Evolutionary conservation across 2,329 filamentous ascomycete species (phyloP).

Genomic region (Penicillium nordicum): DNA sequence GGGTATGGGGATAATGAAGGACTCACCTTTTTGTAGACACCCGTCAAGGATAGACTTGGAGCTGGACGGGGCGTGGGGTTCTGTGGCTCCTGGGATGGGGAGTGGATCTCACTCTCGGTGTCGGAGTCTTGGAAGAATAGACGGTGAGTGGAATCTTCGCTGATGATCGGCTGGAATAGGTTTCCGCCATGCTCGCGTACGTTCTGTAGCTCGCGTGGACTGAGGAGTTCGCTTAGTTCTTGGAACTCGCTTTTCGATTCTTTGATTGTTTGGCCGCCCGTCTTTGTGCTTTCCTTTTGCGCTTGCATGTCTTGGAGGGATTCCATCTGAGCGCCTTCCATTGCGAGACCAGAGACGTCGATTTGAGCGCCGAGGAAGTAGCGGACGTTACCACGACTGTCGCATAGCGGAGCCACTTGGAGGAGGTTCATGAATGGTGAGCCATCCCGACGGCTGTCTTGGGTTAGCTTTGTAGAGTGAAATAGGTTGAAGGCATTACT

Average conservation of each 20-base stretch:
- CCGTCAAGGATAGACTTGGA: constrained; percentile 25
- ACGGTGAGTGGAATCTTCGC: constrained; percentile 9
- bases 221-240: constrained; percentile 67
- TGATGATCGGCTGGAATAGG: constrained; percentile 28
- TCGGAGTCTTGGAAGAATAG: constrained; percentile 16
- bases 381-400: constrained; percentile 62
- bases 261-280: constrained; percentile 11
- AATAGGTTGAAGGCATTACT: constrained; percentile 43
- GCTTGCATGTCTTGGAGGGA: constrained; percentile 52
- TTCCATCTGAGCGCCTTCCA: constrained; percentile 63
- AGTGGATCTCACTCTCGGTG: constrained; percentile 8
- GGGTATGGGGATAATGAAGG: background rate
- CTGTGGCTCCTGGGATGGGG: background rate
- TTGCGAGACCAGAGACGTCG: constrained; percentile 66
- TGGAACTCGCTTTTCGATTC: constrained; percentile 59
- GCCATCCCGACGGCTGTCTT: constrained; percentile 61
- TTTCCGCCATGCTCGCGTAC: constrained; percentile 62
- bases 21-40: constrained; percentile 57
- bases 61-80: background rate
- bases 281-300: constrained; percentile 23
- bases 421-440: constrained; percentile 73
- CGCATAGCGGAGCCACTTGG: constrained; percentile 67
- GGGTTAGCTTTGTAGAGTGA: background rate
- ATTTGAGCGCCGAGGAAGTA: constrained; percentile 72
- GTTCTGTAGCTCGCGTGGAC: constrained; percentile 62